These are phyloP conservation scores for Suhomyces chickasaworum DNA, from an alignment of 1,139 yeast genomes.

Conservation along the genomic window DNA sequence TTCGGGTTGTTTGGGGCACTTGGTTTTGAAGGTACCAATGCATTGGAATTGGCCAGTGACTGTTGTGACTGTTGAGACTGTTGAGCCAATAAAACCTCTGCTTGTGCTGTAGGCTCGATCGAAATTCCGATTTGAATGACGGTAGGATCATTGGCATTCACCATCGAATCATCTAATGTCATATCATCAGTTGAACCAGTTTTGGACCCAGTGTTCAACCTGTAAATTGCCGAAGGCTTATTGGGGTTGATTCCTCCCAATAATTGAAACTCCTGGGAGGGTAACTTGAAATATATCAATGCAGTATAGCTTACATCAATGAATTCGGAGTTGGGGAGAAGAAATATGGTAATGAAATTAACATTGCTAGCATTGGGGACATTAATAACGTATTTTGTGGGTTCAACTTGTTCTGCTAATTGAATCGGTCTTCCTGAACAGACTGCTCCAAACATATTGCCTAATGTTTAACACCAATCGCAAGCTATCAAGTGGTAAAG, in stretches of 20 bases:
- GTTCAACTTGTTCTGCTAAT: conserved; percentile 62
- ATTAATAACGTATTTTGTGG: conserved; percentile 60
- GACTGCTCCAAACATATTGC: conserved; percentile 54
- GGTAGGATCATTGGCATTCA: conserved; percentile 24
- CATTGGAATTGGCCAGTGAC: conserved; percentile 12
- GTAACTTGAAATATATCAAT: conserved; percentile 83
- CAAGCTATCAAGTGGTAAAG: neutral
- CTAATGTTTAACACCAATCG: neutral
- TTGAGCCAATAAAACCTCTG: conserved; percentile 51
- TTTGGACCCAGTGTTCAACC: conserved; percentile 55
- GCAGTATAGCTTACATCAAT: conserved; percentile 77
- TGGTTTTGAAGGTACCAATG: conserved; percentile 13
- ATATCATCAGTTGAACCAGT: conserved; percentile 39
- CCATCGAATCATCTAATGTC: conserved; percentile 17
- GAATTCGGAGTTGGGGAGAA: conserved; percentile 65
- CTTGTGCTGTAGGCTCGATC: conserved; percentile 71
- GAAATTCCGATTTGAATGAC: conserved; percentile 79
- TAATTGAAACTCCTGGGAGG: conserved; percentile 68
- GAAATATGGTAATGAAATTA: conserved; percentile 73
- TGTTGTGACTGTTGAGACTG: conserved; percentile 35
- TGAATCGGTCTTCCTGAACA: conserved; percentile 60
- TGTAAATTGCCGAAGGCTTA: conserved; percentile 92
- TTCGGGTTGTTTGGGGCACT: conserved; percentile 22
- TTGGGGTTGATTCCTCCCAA: conserved; percentile 72
- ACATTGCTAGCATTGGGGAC: conserved; percentile 64